A percentile compares a stretch with the other conserved stretches of the same genome.
phyloP scores from a whole-genome alignment of 345 rosid species.

The Boechera retrofracta region DNA sequence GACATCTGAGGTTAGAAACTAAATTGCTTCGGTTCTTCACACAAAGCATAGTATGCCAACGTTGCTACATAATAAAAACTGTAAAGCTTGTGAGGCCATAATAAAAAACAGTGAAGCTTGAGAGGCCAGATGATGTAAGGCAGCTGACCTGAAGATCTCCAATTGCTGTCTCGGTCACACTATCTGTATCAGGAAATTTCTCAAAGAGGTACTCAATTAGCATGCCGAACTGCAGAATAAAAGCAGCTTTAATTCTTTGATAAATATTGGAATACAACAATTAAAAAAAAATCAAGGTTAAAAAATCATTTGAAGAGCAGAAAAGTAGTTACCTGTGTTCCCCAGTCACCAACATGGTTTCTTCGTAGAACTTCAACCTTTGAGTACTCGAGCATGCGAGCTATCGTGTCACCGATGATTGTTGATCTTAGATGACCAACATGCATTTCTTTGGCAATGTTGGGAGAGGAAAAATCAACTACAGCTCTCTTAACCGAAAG shows the following conservation, averaged over 20 bases:
- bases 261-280: conserved; percentile 13
- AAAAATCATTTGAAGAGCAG: conserved; percentile 19
- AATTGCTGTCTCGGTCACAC: conserved; percentile 72
- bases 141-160: conserved; percentile 89
- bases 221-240: conserved; percentile 89
- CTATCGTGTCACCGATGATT: conserved; percentile 91
- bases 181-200: conserved; percentile 70
- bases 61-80: not conserved
- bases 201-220: conserved; percentile 91
- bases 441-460: conserved; percentile 99
- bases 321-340: conserved; percentile 81
- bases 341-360: conserved; percentile 99
- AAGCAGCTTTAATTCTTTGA: conserved; percentile 9
- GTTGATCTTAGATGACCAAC: conserved; percentile 98
- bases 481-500: conserved; percentile 72
- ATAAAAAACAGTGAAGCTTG: conserved; percentile 4
- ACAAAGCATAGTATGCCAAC: not conserved
- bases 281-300: not conserved
- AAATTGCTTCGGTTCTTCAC: conserved; percentile 24
- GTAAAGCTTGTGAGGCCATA: too few species aligned
- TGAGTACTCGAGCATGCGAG: conserved; percentile 94
- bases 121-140: conserved; percentile 30
- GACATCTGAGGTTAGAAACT: conserved; percentile 41
- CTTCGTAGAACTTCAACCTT: conserved; percentile 89
- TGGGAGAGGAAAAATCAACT: conserved; percentile 99